Base-by-base conservation (phyloP, 495 filamentous ascomycete genomes). In the Aspergillus biplanus region DNA sequence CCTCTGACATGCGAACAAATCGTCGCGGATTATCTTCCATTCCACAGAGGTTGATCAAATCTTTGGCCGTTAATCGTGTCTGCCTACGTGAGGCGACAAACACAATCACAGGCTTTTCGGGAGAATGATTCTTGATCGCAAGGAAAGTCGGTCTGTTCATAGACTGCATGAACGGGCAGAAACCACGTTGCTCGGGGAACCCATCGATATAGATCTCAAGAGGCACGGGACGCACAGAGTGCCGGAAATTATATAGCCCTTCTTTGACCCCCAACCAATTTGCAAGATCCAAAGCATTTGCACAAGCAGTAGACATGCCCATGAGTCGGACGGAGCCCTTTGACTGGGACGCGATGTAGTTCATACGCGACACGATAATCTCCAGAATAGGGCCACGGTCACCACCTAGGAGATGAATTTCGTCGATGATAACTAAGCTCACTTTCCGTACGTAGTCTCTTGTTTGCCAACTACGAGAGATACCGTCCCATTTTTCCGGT, bases 401-500 rank as follows among this genome's bases (percentile, higher is more conserved):
- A 61, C 96, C 93, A 34, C 96, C 95, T 11, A 99, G 84, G 35
- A 99, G 78, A 77, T 99, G 95, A 61, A 99, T 98, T 78, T 99
- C 95, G 74, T 99, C 95, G 69, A 99, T 98, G 69, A 99, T 97
- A 48, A 99, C 96, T 37, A 98, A 80, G 62, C 92, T 92, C 47
- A 99, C 96, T 78, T 97, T 90, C 48, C 90, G 89, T 31, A 99
- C 95, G 72, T 98, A 99, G 50, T 90, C 88, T 83, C 95, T 87
- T 3, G 93, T 98, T 72, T 97, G 92, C 95, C 95, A 99, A 71
- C 90, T 93, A 84, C 95, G 90, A 58, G 91, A 95, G 71, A 99
- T 98, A 86, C 96, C 96, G 72, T 99, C 95, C 95, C 95, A 99
- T 73, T 99, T 99, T 74, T 99, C 95, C 32, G 95, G 95, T 0